Percentiles rank a stretch among this genome's conserved stretches.
Evolutionary conservation across 2,329 filamentous ascomycete genomes (phyloP).

Genomic region (Cercospora zeina): DNA sequence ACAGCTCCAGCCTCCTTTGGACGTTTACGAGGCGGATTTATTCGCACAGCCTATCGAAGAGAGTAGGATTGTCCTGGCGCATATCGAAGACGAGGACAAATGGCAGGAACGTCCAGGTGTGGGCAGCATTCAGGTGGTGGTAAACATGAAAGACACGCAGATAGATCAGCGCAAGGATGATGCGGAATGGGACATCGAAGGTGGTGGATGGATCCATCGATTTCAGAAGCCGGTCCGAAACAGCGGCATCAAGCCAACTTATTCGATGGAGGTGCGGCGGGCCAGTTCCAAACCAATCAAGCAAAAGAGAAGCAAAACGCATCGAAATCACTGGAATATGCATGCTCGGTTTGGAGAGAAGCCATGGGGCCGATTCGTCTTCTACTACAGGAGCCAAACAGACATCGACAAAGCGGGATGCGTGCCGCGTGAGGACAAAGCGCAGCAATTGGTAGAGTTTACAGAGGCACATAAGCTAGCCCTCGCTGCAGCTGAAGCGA

Average conservation of each 20-base stretch:
- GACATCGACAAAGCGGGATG: slow-evolving; percentile 32
- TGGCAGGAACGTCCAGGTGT: slow-evolving; percentile 8
- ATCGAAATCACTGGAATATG: slow-evolving; percentile 25
- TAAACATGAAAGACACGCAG: slow-evolving; percentile 12
- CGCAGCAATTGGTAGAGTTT: slow-evolving; percentile 22
- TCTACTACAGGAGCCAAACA: slow-evolving; percentile 44
- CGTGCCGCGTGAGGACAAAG: slow-evolving; percentile 15
- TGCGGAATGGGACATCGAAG: slow-evolving; percentile 23
- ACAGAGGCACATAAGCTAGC: background rate
- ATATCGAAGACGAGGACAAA: slow-evolving; percentile 2
- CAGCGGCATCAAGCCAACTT: slow-evolving; percentile 31
- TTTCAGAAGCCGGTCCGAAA: slow-evolving; percentile 18
- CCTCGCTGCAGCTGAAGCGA: background rate
- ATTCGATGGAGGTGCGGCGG: slow-evolving; percentile 26
- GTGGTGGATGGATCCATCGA: slow-evolving; percentile 27
- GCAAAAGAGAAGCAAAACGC: slow-evolving; percentile 23
- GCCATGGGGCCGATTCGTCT: slow-evolving; percentile 46
- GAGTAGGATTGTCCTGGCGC: background rate
- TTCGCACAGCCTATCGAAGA: slow-evolving; percentile 22
- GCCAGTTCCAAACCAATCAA: slow-evolving; percentile 19
- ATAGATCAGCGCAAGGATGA: slow-evolving; percentile 9
- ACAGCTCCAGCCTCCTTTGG: slow-evolving; percentile 17
- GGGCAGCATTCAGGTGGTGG: slow-evolving; percentile 20
- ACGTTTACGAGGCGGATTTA: slow-evolving; percentile 31
- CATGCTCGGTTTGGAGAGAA: slow-evolving; percentile 38